Percentiles rank a stretch among this genome's conserved stretches.
Conservation (phyloP, 257 asterid species). For the Mentha longifolia region DNA sequence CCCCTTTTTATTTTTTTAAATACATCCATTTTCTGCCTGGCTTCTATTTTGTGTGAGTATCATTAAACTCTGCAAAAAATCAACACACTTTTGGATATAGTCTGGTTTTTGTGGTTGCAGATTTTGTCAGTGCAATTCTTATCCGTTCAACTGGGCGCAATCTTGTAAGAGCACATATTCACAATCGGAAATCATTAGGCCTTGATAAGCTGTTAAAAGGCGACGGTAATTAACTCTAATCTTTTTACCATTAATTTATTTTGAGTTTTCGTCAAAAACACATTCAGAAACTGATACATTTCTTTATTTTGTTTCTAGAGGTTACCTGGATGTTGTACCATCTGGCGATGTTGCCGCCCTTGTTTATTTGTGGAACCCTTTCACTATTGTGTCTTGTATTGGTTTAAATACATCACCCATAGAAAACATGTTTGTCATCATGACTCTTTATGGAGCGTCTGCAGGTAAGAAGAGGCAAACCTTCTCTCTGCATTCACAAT, state of each 20-base stretch:
- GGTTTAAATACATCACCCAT: slow-evolving; percentile 88
- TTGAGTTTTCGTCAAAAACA: slow-evolving; percentile 18
- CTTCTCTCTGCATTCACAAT: slow-evolving; percentile 25
- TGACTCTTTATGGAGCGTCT: slow-evolving; percentile 90
- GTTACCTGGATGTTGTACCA: no score
- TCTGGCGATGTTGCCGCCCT: slow-evolving; percentile 93
- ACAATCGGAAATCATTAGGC: slow-evolving; percentile 60
- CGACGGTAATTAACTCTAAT: slow-evolving; percentile 39
- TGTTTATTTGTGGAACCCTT: slow-evolving; percentile 94
- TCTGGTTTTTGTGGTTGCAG: slow-evolving; percentile 91
- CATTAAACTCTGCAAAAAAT: slow-evolving; percentile 36
- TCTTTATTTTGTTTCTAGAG: slow-evolving; percentile 47
- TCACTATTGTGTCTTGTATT: slow-evolving; percentile 80
- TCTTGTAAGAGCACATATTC: slow-evolving; percentile 60
- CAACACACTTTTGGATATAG: slow-evolving; percentile 81
- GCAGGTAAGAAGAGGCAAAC: slow-evolving; percentile 52
- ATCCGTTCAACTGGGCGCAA: slow-evolving; percentile 76
- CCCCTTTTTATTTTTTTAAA: not conserved
- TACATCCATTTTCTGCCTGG: slow-evolving; percentile 20
- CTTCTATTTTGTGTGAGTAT: slow-evolving; percentile 18
- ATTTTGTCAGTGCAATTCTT: slow-evolving; percentile 74
- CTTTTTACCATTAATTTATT: slow-evolving; percentile 2
- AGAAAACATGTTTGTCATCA: slow-evolving; percentile 73
- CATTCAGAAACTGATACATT: slow-evolving; percentile 32
- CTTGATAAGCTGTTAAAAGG: slow-evolving; percentile 54